Percentiles rank a stretch among this genome's conserved stretches.
Evolutionary conservation across 169 alveolate genomes (phyloP).

Genomic region (Ichthyophthirius multifiliis): DNA sequence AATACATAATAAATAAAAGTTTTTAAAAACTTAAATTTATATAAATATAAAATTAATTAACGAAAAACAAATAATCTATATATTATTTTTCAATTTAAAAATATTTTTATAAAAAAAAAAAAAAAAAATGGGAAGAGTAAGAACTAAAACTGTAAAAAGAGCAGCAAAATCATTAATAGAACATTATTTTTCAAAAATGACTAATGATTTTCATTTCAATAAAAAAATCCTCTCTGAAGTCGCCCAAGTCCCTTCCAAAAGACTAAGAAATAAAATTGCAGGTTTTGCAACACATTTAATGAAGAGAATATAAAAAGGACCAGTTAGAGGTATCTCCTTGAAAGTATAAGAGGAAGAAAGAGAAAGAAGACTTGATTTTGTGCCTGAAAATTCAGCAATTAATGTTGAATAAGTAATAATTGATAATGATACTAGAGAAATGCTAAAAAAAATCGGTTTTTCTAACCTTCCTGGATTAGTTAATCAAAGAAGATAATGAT

Average conservation of each 20-base stretch:
- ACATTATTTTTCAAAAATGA: constrained; percentile 95
- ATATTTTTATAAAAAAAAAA: too few species aligned
- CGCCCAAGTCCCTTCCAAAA: constrained; percentile 98
- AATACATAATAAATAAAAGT: too few species aligned
- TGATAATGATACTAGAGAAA: constrained; percentile 50
- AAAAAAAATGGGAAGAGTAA: constrained; percentile 99
- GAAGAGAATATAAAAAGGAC: constrained; percentile 97
- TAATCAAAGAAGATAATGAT: too few species aligned
- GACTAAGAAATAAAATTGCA: constrained; percentile 97
- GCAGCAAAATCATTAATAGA: constrained; percentile 99
- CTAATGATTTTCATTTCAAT: constrained; percentile 98
- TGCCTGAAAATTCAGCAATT: constrained; percentile 89
- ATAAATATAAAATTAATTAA: too few species aligned
- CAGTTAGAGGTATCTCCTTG: constrained; percentile 99
- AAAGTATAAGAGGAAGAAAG: constrained; percentile 99
- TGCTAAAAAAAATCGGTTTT: constrained; percentile 71
- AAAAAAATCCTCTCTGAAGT: constrained; percentile 99
- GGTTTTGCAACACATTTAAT: constrained; percentile 95
- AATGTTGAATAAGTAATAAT: constrained; percentile 44
- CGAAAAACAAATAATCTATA: too few species aligned
- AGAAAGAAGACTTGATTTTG: constrained; percentile 97
- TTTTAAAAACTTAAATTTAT: too few species aligned
- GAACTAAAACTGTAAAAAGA: constrained; percentile 99
- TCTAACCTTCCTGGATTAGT: constrained; percentile 40
- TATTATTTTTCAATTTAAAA: too few species aligned